Conservation (phyloP, 306 rosid species). For the Luffa aegyptiaca region DNA sequence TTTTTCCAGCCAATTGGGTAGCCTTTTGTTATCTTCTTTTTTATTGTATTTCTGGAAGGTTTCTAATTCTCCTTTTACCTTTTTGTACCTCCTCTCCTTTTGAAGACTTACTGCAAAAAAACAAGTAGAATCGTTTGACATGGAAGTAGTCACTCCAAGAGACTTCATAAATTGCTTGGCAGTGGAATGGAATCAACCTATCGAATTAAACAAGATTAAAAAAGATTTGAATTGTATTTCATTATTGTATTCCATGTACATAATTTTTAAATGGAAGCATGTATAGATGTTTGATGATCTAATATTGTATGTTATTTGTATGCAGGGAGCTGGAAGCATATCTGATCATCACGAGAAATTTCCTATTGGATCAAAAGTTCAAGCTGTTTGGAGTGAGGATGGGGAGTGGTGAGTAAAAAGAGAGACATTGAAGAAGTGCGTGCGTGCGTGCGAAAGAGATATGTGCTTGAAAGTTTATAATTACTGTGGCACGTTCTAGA, state of each 20-base stretch:
- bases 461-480: neutral
- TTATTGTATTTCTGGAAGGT: neutral
- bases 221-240: neutral
- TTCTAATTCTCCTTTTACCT: neutral
- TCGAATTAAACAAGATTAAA: too few species aligned
- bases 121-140: neutral
- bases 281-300: neutral
- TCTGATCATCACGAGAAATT: slow-evolving; percentile 45
- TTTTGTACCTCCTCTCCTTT: neutral
- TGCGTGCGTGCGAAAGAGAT: neutral
- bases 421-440: neutral
- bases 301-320: neutral
- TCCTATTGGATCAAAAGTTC: slow-evolving; percentile 69
- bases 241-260: neutral
- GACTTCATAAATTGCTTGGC: neutral
- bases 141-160: neutral
- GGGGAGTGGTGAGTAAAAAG: slow-evolving; percentile 79
- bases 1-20: neutral
- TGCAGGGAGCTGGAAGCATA: slow-evolving; percentile 39
- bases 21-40: neutral
- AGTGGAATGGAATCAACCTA: neutral
- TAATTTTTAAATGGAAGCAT: neutral
- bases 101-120: neutral
- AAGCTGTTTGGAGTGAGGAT: slow-evolving; percentile 94
- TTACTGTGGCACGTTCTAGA: too few species aligned